phyloP scores from a whole-genome alignment of 2,329 filamentous ascomycete species.

The Monosporascus sp. region DNA sequence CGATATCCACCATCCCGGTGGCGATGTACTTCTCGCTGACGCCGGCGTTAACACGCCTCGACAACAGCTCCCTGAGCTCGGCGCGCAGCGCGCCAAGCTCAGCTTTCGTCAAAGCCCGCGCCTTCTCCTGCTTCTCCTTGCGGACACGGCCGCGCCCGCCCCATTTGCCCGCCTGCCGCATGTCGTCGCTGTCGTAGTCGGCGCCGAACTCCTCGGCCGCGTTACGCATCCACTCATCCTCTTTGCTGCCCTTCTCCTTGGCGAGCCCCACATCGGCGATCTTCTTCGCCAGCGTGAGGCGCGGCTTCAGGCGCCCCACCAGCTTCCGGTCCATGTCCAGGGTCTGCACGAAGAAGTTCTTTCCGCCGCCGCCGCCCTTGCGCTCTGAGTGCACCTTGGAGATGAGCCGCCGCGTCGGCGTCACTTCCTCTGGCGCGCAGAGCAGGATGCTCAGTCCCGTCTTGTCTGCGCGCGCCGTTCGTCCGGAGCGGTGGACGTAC shows the following conservation, averaged over 20 bases:
- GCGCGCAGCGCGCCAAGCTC: slow-evolving; percentile 67
- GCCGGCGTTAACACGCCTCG: slow-evolving; percentile 74
- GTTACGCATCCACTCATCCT: slow-evolving; percentile 77
- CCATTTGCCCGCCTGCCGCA: slow-evolving; percentile 59
- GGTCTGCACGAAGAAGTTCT: slow-evolving; percentile 68
- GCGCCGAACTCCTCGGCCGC: slow-evolving; percentile 91
- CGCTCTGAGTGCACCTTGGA: slow-evolving; percentile 75
- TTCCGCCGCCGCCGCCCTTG: slow-evolving; percentile 30
- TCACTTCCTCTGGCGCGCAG: slow-evolving; percentile 86
- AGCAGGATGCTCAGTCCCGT: slow-evolving; percentile 80
- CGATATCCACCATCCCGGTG: slow-evolving; percentile 77
- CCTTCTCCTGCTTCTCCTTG: slow-evolving; percentile 70
- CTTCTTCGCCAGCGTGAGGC: slow-evolving; percentile 77
- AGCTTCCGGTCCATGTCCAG: slow-evolving; percentile 80
- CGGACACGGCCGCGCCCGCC: slow-evolving; percentile 68
- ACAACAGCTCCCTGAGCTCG: slow-evolving; percentile 67
- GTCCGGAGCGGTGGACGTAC: slow-evolving; percentile 92
- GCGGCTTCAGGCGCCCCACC: slow-evolving; percentile 68
- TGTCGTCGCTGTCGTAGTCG: slow-evolving; percentile 86
- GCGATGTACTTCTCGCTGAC: slow-evolving; percentile 85
- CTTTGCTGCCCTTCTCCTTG: slow-evolving; percentile 79
- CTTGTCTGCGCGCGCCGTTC: slow-evolving; percentile 79
- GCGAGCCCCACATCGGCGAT: slow-evolving; percentile 78
- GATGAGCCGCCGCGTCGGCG: slow-evolving; percentile 75
- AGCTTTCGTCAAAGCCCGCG: slow-evolving; percentile 62